A percentile compares a stretch with the other conserved stretches of the same genome.
Evolutionary conservation across 73 alveolate genomes (phyloP).

Genomic region (Tetrahymena elliotti): DNA sequence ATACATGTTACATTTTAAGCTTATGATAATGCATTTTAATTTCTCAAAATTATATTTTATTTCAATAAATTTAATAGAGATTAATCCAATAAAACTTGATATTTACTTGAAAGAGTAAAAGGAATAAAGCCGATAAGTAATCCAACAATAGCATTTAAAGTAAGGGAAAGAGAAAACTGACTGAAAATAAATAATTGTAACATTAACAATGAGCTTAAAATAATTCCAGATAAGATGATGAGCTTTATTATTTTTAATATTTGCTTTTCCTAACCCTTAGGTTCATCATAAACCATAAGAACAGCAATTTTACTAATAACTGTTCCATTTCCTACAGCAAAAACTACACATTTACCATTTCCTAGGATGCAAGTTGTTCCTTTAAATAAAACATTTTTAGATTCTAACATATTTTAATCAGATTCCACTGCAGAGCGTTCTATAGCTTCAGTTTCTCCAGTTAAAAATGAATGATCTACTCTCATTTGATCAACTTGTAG

Average conservation of each 20-base stretch:
- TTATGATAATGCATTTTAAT: neutral
- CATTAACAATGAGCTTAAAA: neutral
- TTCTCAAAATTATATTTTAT: neutral
- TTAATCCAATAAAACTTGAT: neutral
- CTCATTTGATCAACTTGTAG: neutral
- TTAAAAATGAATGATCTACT: neutral
- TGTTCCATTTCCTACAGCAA: neutral
- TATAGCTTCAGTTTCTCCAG: neutral
- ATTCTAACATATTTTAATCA: neutral
- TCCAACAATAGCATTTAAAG: neutral
- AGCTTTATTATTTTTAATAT: neutral
- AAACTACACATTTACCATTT: neutral
- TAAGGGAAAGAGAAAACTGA: neutral
- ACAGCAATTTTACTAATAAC: neutral
- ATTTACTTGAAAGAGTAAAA: neutral
- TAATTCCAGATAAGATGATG: neutral
- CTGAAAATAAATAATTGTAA: neutral
- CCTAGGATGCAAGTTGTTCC: neutral
- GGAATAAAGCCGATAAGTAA: neutral
- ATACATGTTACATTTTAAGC: conserved; percentile 13
- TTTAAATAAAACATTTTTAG: neutral
- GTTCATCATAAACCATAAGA: neutral
- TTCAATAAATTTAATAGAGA: neutral
- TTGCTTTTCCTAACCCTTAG: neutral
- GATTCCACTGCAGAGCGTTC: neutral